Evolutionary conservation across 352 stramenopile genomes (phyloP), one percentile per base, ranked within the genome.

Genomic region (Phytophthora nicotianae): DNA sequence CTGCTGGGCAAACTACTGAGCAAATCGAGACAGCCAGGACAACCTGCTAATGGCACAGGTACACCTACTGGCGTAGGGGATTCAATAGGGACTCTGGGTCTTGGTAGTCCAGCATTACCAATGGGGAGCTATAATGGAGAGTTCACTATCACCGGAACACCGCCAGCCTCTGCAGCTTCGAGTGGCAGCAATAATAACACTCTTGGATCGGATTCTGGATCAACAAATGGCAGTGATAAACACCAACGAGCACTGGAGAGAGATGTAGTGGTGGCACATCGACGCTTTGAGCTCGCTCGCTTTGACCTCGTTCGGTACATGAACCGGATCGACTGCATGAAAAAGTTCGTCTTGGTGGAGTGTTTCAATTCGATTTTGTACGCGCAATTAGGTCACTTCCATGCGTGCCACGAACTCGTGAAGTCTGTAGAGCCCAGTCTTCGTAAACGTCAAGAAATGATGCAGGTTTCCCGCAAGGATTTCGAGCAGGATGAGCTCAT

Each of bases 241-340:
- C 61, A 75, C 2, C 71, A 79, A 35, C 78, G 80, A 38, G 66
- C 80, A 3, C 64, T 93, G 10, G 86, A 95, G 46, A 71, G 84
- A 41, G 83, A 94, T 5, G 81, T 90, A 20, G 74, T 87, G 32
- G 56, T 79, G 27, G 74, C 78, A 10, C 77, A 84, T 14, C 74
- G 77, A 43, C 76, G 81, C 3, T 96, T 95, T 59, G 88, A 96
- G 58, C 63, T 95, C 16, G 86, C 88, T 21, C 86, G 88, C 3
- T 96, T 95, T 45, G 88, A 96, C 46, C 65, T 92, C 10, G 88
- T 96, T 49, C 83, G 88, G 7, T 91, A 90, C 48, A 71, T 96
- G 40, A 96, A 96, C 51, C 77, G 79, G 0, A 62, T 96, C 16
- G 86, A 96, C 48, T 88, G 77, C 40, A 85, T 89, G 59, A 96